Conservation (phyloP, 2,329 filamentous ascomycete species). For the Tricladium varicosporioides region DNA sequence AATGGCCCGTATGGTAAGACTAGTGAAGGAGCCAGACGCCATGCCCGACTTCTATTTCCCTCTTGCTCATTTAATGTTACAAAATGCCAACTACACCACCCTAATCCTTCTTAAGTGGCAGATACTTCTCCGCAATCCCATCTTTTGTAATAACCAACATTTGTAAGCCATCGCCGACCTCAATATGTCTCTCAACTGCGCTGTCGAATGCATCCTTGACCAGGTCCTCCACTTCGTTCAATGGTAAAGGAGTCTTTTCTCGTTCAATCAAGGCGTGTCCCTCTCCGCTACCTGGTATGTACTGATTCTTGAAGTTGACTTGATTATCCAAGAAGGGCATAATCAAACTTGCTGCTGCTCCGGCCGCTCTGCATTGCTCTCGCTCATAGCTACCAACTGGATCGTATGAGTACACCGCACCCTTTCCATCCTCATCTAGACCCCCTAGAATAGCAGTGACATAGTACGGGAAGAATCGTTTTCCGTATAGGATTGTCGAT, state of each 20-base stretch:
- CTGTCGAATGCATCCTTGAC: slow-evolving; percentile 98
- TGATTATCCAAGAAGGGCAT: slow-evolving; percentile 99
- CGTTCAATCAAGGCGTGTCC: slow-evolving; percentile 78
- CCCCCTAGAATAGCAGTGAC: slow-evolving; percentile 92
- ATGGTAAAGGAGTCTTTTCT: slow-evolving; percentile 66
- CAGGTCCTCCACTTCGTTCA: slow-evolving; percentile 74
- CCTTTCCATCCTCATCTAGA: slow-evolving; percentile 89
- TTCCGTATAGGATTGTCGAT: slow-evolving; percentile 92
- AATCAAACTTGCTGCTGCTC: slow-evolving; percentile 89
- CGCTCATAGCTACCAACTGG: slow-evolving; percentile 97
- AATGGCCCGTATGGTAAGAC: too few relatives aligned
- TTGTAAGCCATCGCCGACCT: slow-evolving; percentile 95
- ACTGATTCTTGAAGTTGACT: slow-evolving; percentile 99
- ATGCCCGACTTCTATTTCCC: slow-evolving; percentile 7
- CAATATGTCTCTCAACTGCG: slow-evolving; percentile 97
- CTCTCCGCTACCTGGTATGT: slow-evolving; percentile 79
- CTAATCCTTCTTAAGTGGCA: slow-evolving; percentile 88
- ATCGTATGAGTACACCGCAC: slow-evolving; percentile 95
- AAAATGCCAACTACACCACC: slow-evolving; percentile 5
- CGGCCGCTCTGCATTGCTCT: slow-evolving; percentile 91
- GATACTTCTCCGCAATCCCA: slow-evolving; percentile 82
- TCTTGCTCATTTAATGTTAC: slow-evolving; percentile 21
- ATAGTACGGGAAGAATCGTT: slow-evolving; percentile 99
- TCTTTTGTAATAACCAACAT: slow-evolving; percentile 88
- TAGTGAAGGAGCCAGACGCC: neutral